These are phyloP conservation scores for Vigna reflexopilosa DNA, from an alignment of 306 rosid genomes.

Conservation along the genomic window DNA sequence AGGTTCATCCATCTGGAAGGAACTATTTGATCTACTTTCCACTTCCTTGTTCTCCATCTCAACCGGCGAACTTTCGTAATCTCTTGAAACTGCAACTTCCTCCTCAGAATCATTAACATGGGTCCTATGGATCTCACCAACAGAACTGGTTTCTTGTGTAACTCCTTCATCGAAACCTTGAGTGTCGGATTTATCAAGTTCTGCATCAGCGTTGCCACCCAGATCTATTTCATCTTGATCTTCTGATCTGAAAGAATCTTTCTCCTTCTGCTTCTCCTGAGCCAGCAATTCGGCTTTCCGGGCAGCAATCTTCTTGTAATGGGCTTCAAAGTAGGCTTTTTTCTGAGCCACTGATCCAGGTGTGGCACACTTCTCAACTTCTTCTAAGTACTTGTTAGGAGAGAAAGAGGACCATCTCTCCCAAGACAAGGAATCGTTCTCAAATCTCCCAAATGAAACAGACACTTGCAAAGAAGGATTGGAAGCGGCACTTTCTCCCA, in stretches of 20 bases:
- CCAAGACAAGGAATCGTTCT: constrained; percentile 91
- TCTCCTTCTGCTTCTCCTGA: constrained; percentile 63
- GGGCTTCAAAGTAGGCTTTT: constrained; percentile 95
- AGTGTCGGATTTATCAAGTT: constrained; percentile 43
- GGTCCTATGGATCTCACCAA: constrained; percentile 42
- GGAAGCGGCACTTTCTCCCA: constrained; percentile 69
- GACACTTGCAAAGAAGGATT: constrained; percentile 79
- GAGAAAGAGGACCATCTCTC: constrained; percentile 98
- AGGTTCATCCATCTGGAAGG: constrained; percentile 44
- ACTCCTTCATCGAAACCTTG: constrained; percentile 41
- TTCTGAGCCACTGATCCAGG: constrained; percentile 98
- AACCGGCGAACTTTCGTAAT: constrained; percentile 44
- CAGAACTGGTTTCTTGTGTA: constrained; percentile 42
- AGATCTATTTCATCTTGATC: constrained; percentile 60
- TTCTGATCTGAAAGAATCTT: constrained; percentile 50
- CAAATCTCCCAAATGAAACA: constrained; percentile 92
- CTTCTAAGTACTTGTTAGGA: constrained; percentile 92
- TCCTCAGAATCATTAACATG: constrained; percentile 49
- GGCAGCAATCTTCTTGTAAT: constrained; percentile 95
- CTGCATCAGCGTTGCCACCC: constrained; percentile 46
- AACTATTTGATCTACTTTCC: constrained; percentile 51
- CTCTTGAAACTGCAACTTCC: constrained; percentile 49
- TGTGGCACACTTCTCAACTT: constrained; percentile 93
- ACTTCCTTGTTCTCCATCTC: constrained; percentile 54
- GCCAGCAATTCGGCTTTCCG: constrained; percentile 77